phyloP scores from a whole-genome alignment of 148 eudicot genomes.

The Camellia sinensis region DNA sequence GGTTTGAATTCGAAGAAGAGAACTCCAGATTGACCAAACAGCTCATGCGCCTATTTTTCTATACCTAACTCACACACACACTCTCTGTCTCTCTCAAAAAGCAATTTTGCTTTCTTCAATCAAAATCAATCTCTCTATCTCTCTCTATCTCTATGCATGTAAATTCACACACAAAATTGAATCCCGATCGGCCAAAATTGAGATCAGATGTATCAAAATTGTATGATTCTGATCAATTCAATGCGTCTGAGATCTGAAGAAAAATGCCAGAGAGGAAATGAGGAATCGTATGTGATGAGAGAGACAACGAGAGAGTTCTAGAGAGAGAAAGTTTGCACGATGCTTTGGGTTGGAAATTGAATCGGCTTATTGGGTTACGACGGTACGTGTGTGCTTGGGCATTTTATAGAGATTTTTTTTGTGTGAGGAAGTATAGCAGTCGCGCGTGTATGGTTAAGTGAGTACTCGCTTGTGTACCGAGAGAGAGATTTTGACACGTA shows the following conservation, averaged over 20 bases:
- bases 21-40: constrained; percentile 60
- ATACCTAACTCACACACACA: background rate
- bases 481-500: background rate
- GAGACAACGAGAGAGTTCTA: background rate
- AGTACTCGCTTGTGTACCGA: background rate
- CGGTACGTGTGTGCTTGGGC: background rate
- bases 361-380: background rate
- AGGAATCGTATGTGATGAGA: background rate
- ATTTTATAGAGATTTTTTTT: background rate
- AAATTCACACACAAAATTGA: background rate
- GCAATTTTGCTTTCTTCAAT: background rate
- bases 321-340: background rate
- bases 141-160: background rate
- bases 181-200: background rate
- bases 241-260: background rate
- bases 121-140: background rate
- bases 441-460: background rate
- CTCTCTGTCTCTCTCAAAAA: background rate
- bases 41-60: constrained; percentile 68
- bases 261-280: background rate
- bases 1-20: constrained; percentile 65
- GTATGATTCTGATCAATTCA: background rate
- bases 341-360: background rate
- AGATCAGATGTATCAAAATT: background rate
- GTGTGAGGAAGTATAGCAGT: background rate